Conservation (phyloP, 2,329 filamentous ascomycete species). For the Thielaviopsis musarum region DNA sequence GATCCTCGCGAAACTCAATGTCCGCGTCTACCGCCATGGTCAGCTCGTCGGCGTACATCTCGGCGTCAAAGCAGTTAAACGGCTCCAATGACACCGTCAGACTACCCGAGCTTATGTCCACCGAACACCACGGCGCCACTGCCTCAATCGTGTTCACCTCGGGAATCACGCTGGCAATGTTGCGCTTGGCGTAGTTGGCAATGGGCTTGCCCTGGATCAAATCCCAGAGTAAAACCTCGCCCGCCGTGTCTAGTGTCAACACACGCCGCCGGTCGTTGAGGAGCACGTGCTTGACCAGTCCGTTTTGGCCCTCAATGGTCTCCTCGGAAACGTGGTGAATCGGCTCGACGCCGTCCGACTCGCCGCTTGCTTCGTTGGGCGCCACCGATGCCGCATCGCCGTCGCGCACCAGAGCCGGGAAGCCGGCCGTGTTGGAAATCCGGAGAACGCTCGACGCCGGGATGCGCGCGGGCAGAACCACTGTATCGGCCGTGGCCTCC, state of each 20-base stretch:
- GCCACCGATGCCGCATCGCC: conserved; percentile 33
- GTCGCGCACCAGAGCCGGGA: conserved; percentile 43
- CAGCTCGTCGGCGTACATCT: conserved; percentile 89
- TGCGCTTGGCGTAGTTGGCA: conserved; percentile 81
- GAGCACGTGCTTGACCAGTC: conserved; percentile 80
- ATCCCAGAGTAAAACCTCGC: conserved; percentile 92
- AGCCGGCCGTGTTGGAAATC: conserved; percentile 68
- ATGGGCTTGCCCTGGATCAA: conserved; percentile 76
- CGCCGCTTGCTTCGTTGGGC: conserved; percentile 20
- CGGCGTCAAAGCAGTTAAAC: conserved; percentile 92
- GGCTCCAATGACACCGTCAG: conserved; percentile 83
- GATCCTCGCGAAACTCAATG: conserved; percentile 63
- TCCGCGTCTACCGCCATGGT: conserved; percentile 55
- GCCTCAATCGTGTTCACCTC: conserved; percentile 77
- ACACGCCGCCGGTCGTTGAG: conserved; percentile 82
- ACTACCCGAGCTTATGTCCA: conserved; percentile 83
- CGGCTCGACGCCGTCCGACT: conserved; percentile 30
- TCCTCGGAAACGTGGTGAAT: conserved; percentile 55
- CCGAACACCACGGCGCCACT: conserved; percentile 89
- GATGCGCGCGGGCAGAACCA: conserved; percentile 37
- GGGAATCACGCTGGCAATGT: conserved; percentile 80
- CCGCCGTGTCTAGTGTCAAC: conserved; percentile 82
- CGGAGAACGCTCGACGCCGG: conserved; percentile 61
- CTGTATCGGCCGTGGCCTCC: conserved; percentile 17
- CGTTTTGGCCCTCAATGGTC: conserved; percentile 87